Percentiles rank a stretch among this genome's conserved stretches.
Evolutionary conservation across 2,329 filamentous ascomycete genomes (phyloP).

Genomic region (Curvularia lunata): DNA sequence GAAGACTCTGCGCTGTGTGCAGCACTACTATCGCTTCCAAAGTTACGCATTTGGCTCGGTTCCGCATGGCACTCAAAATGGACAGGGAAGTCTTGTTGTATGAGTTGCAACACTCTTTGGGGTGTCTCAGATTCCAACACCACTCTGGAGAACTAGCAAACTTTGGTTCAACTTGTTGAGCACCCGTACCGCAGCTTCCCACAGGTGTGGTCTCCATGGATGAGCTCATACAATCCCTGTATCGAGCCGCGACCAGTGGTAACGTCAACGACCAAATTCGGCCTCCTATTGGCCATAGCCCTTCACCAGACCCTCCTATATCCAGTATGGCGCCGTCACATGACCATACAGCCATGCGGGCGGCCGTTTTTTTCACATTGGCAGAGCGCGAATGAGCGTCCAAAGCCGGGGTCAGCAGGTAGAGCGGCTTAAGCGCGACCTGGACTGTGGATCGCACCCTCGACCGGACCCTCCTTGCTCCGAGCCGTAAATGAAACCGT

Average conservation of each 20-base stretch:
- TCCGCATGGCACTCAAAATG: neutral
- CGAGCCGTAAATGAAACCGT: conserved; percentile 33
- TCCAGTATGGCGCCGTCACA: conserved; percentile 36
- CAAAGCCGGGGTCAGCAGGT: conserved; percentile 32
- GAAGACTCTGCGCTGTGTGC: conserved; percentile 2
- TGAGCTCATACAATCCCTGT: conserved; percentile 31
- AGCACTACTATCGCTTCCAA: neutral
- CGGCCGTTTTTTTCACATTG: conserved; percentile 33
- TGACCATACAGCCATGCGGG: conserved; percentile 40
- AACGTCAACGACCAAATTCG: conserved; percentile 16
- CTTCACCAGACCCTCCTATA: conserved; percentile 19
- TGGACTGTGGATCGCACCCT: conserved; percentile 35
- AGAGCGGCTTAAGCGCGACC: conserved; percentile 39
- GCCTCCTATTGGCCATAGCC: conserved; percentile 34
- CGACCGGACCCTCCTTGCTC: conserved; percentile 26
- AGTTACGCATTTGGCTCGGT: neutral
- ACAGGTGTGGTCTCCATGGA: conserved; percentile 5
- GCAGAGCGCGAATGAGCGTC: conserved; percentile 38
- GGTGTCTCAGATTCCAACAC: neutral
- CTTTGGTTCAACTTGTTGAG: conserved; percentile 5
- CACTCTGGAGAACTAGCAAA: neutral
- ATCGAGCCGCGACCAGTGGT: conserved; percentile 33
- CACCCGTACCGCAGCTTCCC: conserved; percentile 2
- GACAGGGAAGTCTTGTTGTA: neutral
- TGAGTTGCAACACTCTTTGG: neutral